Evolutionary conservation across 2,329 filamentous ascomycete species (phyloP), one percentile per base, ranked within the genome.

Genomic region (Helicocarpus griseus): DNA sequence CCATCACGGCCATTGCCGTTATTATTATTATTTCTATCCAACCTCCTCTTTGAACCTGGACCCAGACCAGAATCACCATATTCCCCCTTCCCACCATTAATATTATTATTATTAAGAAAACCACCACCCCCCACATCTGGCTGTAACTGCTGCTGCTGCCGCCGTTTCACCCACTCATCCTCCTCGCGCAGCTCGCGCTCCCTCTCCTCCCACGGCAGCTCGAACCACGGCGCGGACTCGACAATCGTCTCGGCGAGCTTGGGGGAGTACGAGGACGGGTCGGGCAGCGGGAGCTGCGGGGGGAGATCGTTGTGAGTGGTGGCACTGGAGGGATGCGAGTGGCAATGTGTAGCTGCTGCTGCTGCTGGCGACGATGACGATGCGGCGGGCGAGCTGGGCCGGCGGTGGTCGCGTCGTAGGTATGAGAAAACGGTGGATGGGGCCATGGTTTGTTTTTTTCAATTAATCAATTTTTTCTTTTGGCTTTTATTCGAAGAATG

Each of bases 301-400:
- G 47, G 26, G 17, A 49, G 36, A 22, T 43, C 26, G 11, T n/a
- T 7, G 13, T 31, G 7, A 3, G 29, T 8, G 7, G n/a, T 44
- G 19, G 14, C 26, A 8, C 13, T 62, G 22, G 59, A 54, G 24
- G 24, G n/a, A 2, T 9, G n/a, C n/a, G n/a, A n/a, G n/a, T n/a
- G n/a, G n/a, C n/a, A n/a, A n/a, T n/a, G 21, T 67, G 64, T 4
- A 69, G 63, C 51, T 66, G 67, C 14, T 63, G 63, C 51, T 62
- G 62, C 26, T 49, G 38, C 26, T 7, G 28, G 40, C 8, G 45
- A 40, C 11, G 52, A 45, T 21, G 53, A 11, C 26, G 56, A 40
- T n/a, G 50, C 31, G 26, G 50, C 36, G 21, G 56, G 51, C 6
- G 54, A 33, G 46, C 53, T 56, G 8, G 51, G 38, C 36, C 56